Evolutionary conservation across 345 rosid genomes (phyloP), one percentile per base, ranked within the genome.

Genomic region (Brassica incana): DNA sequence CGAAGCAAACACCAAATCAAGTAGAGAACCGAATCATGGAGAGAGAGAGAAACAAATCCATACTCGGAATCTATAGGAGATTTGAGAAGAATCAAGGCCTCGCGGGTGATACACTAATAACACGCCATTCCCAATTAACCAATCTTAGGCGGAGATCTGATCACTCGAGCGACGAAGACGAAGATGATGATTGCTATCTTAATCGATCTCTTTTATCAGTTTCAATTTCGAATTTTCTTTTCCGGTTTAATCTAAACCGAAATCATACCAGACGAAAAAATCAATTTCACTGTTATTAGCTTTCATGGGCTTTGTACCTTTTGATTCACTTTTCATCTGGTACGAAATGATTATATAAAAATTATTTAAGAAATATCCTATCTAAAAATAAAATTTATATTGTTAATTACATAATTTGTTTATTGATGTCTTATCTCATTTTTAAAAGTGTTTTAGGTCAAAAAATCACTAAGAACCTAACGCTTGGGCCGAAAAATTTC

Each of bases 61-160:
- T 74, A 73, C 78, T 68, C 60, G 65, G 59, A 79, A 79, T 79
- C 69, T 59, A 60, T 25, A n/a, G 59, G 78, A 56, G 40, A 67
- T 30, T 66, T 33, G 71, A 61, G 74, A 61, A 60, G 68, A 79
- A 65, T 79, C 78, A 8, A 65, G 63, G 54, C 63, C 10, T 70
- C 54, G 52, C 5, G 52, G 50, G 71, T 56, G 5, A 52, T 6
- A 30, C 16, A 59, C 70, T 67, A 58, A 64, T 68, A 73, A 45
- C 7, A 65, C 69, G 65, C 35, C 83, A 74, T 50, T 61, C 6
- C 33, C 11, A 9, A 15, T 71, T 16, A n/a, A 65, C 67, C 36
- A 63, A 38, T 6, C 72, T 54, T 36, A 54, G 27, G 64, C 29
- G 52, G 77, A 80, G 79, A 80, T 80, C 76, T 69, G 75, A 73